Evolutionary conservation across 129 eudicot species (phyloP).

Genomic region (Centella asiatica): DNA sequence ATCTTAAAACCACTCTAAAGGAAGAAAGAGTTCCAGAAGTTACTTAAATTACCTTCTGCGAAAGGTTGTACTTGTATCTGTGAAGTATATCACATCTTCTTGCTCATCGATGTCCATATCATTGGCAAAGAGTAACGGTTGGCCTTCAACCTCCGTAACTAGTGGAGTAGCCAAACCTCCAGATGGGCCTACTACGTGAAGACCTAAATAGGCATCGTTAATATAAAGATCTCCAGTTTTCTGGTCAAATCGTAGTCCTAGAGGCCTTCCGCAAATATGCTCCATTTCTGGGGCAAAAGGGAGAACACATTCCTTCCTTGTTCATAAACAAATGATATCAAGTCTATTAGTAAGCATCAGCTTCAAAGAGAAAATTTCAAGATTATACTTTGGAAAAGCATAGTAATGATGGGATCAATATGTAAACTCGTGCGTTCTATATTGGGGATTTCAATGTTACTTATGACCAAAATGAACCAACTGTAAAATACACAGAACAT

Average conservation of each 20-base stretch:
- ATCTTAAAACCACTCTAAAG: not conserved
- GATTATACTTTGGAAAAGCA: not conserved
- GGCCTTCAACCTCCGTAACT: constrained; percentile 34
- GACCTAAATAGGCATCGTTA: constrained; percentile 86
- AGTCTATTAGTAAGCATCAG: not conserved
- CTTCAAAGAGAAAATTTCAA: not conserved
- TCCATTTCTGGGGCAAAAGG: constrained; percentile 48
- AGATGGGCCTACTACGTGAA: constrained; percentile 53
- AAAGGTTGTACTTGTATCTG: constrained; percentile 59
- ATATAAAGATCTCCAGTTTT: constrained; percentile 60
- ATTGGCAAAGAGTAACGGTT: constrained; percentile 55
- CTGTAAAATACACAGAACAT: too few relatives aligned
- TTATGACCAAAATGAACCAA: too few relatives aligned
- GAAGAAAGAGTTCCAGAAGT: not conserved
- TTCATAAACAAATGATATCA: not conserved
- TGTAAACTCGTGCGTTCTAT: too few relatives aligned
- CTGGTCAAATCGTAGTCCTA: constrained; percentile 59
- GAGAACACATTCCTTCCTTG: constrained; percentile 41
- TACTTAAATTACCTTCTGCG: constrained; percentile 51
- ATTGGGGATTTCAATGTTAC: too few relatives aligned
- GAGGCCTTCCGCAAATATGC: constrained; percentile 75
- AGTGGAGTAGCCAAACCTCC: constrained; percentile 75
- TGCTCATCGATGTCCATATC: constrained; percentile 58
- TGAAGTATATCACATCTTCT: constrained; percentile 54
- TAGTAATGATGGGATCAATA: not conserved